phyloP scores from a whole-genome alignment of 805 yeast genomes.

The Komagataella pastoris region DNA sequence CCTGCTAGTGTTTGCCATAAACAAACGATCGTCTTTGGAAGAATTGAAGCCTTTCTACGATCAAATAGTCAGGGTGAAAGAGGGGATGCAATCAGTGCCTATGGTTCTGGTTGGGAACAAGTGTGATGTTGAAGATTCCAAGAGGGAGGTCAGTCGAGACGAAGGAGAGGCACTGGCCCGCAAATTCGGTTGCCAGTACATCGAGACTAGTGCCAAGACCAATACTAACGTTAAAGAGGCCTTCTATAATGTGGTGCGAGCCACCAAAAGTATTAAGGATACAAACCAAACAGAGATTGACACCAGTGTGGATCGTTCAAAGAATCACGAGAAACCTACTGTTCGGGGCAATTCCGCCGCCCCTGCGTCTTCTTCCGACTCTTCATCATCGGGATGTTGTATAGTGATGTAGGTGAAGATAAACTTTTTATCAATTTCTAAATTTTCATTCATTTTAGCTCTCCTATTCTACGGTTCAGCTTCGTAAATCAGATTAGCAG shows the following conservation, averaged over 20 bases:
- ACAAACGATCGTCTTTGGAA: slow-evolving; percentile 74
- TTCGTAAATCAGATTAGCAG: slow-evolving; percentile 67
- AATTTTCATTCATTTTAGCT: neutral
- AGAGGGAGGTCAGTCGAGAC: slow-evolving; percentile 47
- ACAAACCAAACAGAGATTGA: neutral
- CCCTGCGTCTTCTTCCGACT: neutral
- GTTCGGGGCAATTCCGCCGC: neutral
- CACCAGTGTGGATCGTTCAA: neutral
- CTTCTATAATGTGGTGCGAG: slow-evolving; percentile 17
- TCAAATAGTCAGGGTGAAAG: slow-evolving; percentile 32
- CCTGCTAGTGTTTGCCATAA: slow-evolving; percentile 76
- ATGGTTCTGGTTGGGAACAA: slow-evolving; percentile 70
- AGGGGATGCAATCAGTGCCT: slow-evolving; percentile 51
- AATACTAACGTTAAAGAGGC: slow-evolving; percentile 57
- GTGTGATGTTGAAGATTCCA: slow-evolving; percentile 45
- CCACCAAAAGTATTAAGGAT: neutral
- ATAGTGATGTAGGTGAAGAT: neutral
- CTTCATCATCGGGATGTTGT: neutral
- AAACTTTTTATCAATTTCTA: neutral
- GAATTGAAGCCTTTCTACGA: slow-evolving; percentile 62
- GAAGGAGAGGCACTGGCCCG: slow-evolving; percentile 55
- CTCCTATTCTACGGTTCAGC: neutral
- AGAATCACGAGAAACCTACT: neutral
- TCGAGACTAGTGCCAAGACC: slow-evolving; percentile 90
- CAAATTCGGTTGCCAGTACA: slow-evolving; percentile 55